Evolutionary conservation across 805 yeast genomes (phyloP).

Genomic region (Saccharomycopsis sp.): DNA sequence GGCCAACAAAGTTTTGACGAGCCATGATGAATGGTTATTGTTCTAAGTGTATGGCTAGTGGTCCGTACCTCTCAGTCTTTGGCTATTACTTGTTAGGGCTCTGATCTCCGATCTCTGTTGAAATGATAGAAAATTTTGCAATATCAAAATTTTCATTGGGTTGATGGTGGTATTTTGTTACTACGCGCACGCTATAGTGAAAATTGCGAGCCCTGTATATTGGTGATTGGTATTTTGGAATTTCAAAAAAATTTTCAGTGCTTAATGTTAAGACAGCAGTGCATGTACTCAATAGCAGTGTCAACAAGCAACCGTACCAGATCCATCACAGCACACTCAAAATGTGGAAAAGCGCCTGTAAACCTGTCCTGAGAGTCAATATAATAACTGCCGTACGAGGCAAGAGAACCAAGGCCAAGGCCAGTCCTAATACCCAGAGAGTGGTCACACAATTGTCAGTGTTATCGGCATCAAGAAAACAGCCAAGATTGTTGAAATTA

Average conservation of each 20-base stretch:
- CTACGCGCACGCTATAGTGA: neutral
- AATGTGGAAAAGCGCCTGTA: neutral
- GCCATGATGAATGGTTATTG: conserved; percentile 46
- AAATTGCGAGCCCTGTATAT: neutral
- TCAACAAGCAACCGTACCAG: neutral
- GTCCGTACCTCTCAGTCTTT: neutral
- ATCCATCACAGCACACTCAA: neutral
- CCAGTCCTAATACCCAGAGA: conserved; percentile 43
- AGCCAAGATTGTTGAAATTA: conserved; percentile 73
- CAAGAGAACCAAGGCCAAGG: conserved; percentile 41
- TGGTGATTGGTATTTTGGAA: neutral
- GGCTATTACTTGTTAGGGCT: too few relatives aligned
- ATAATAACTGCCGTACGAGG: conserved; percentile 32
- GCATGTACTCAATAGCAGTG: neutral
- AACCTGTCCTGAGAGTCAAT: neutral
- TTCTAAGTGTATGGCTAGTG: neutral
- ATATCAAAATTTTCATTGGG: neutral
- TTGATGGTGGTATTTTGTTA: neutral
- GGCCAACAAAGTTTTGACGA: conserved; percentile 83
- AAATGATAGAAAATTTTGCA: neutral
- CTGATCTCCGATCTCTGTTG: too few relatives aligned
- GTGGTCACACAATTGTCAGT: conserved; percentile 60
- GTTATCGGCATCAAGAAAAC: conserved; percentile 78
- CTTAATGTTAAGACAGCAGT: neutral
- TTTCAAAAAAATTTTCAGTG: neutral